Conservation (phyloP, 2,329 filamentous ascomycete species). For the Aspergillus sp. region DNA sequence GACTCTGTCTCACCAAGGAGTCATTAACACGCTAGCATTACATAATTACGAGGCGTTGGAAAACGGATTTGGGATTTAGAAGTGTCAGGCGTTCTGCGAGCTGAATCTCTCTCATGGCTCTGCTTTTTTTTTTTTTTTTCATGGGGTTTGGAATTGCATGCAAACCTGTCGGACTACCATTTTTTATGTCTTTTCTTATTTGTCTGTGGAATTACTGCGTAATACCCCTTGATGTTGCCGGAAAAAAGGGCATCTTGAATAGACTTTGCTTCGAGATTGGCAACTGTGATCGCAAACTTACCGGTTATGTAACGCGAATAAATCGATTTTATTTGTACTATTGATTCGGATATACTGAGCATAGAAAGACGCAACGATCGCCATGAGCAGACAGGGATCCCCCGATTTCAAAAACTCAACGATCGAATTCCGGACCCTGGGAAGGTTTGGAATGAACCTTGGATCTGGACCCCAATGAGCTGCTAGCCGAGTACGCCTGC, state of each 20-base stretch:
- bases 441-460: neutral
- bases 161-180: slow-evolving; percentile 13
- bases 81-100: slow-evolving; percentile 30
- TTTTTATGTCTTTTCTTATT: slow-evolving; percentile 18
- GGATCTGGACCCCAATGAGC: neutral
- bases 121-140: neutral
- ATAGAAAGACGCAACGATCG: neutral
- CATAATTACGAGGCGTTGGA: slow-evolving; percentile 29
- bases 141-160: slow-evolving; percentile 12
- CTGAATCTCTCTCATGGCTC: slow-evolving; percentile 3
- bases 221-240: slow-evolving; percentile 25
- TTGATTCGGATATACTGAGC: no score
- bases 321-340: neutral
- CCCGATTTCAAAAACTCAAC: neutral
- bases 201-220: slow-evolving; percentile 18
- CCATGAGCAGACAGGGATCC: neutral
- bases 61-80: slow-evolving; percentile 32
- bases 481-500: neutral
- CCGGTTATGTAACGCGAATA: neutral
- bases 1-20: slow-evolving; percentile 38
- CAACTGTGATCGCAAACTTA: neutral
- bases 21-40: slow-evolving; percentile 26
- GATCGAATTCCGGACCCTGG: neutral
- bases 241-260: slow-evolving; percentile 21
- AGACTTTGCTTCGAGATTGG: slow-evolving; percentile 18